These are phyloP conservation scores for Zalerion maritima DNA, from an alignment of 495 filamentous ascomycete genomes.

Conservation along the genomic window DNA sequence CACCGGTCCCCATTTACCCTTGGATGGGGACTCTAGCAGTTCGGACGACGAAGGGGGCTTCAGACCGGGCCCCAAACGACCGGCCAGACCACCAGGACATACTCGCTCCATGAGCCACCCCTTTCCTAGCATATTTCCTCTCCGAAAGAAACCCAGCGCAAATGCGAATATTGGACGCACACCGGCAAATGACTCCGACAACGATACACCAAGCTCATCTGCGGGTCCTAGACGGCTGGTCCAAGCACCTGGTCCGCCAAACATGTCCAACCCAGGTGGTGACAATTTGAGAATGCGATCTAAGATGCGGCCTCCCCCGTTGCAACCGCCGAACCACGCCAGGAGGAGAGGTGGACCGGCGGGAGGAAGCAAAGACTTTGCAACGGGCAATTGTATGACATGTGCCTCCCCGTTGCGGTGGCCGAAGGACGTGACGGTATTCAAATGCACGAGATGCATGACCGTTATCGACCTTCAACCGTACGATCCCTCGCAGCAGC, in stretches of 20 bases:
- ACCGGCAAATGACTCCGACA: no score
- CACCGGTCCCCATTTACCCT: no score
- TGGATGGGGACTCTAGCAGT: conserved; percentile 23
- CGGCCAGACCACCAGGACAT: conserved; percentile 34
- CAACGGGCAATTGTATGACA: conserved; percentile 66
- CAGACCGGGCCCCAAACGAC: conserved; percentile 17
- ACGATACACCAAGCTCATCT: no score
- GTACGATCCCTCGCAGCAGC: conserved; percentile 6
- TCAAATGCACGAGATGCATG: conserved; percentile 73
- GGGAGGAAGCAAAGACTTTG: conserved; percentile 25
- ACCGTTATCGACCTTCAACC: conserved; percentile 74
- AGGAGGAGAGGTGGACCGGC: conserved; percentile 13
- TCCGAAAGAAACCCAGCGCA: conserved; percentile 41
- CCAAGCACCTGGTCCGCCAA: conserved; percentile 10
- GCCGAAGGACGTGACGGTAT: conserved; percentile 61
- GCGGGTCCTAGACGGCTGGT: conserved; percentile 15
- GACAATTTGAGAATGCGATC: conserved; percentile 13
- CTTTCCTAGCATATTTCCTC: conserved; percentile 49
- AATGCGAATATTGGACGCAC: no score
- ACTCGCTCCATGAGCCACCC: conserved; percentile 64
- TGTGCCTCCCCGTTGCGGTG: conserved; percentile 72
- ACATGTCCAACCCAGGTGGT: conserved; percentile 15
- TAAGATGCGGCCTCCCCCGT: conserved; percentile 9
- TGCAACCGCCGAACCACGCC: conserved; percentile 12
- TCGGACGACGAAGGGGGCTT: conserved; percentile 28